Evolutionary conservation across 2,329 filamentous ascomycete species (phyloP), one percentile per base, ranked within the genome.

Genomic region (Fusarium setosum): DNA sequence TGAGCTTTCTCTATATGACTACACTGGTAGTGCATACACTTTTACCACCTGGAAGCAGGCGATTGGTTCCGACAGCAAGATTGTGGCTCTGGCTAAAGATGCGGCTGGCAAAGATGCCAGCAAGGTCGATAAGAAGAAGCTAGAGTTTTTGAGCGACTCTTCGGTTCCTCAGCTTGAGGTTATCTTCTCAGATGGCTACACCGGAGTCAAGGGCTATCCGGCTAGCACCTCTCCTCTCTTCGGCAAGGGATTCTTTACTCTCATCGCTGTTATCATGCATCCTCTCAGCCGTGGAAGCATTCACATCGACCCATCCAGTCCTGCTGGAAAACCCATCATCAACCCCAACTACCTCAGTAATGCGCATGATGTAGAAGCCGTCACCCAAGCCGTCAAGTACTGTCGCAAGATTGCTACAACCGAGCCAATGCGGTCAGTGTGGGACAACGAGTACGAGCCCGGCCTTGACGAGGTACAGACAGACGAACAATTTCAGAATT

Each of bases 221-320:
- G 70, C 66, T n/a, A 72, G 71, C 56, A 73, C 58, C 0, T 70
- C 67, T 0, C 42, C 64, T 1, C 67, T 70, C 10, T 70, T 56
- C 11, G 67, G 67, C 4, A 59, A 70, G 18, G 54, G 77, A 34
- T 79, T 78, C 56, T 67, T 80, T 31, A 84, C 86, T 13, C 79
- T 85, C 59, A 84, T 84, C 65, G 82, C 83, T 0, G 86, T 87
- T 60, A 84, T 88, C 23, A 86, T 86, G 53, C 89, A 90, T 56
- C 88, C 88, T 0, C 84, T 87, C 67, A 87, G 69, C 17, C 65
- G 67, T 1, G 69, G 69, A 5, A 70, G 51, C 42, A 54, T 72
- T 1, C 69, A 72, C 35, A 70, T 72, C 31, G 56, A 70, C 44
- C 52, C 69, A 20, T 29, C 50, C 5, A 51, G 62, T 11, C 60